Conservation (phyloP, 495 filamentous ascomycete species). For the Articulospora tetracladia region DNA sequence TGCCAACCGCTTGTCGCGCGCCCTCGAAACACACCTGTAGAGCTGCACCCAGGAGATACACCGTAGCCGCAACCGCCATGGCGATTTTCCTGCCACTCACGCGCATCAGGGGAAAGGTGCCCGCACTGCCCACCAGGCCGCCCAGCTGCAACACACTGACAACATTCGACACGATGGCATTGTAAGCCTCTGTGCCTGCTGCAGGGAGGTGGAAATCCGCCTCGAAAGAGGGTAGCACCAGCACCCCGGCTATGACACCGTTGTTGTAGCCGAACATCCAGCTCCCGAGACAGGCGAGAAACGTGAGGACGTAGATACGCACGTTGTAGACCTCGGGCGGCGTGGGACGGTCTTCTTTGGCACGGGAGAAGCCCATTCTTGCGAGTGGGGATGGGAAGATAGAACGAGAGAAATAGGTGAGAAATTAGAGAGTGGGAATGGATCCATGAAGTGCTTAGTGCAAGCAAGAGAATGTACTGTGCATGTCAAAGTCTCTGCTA, state of each 20-base stretch:
- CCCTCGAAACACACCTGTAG: slow-evolving; percentile 14
- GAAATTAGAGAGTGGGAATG: no score
- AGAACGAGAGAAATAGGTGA: not conserved
- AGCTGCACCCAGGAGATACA: slow-evolving; percentile 13
- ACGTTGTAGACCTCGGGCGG: slow-evolving; percentile 15
- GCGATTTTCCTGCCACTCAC: slow-evolving; percentile 9
- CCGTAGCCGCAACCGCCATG: slow-evolving; percentile 2
- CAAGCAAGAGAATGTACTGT: no score
- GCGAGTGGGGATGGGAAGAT: not conserved
- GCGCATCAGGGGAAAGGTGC: slow-evolving; percentile 1
- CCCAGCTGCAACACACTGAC: slow-evolving; percentile 19
- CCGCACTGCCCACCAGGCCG: slow-evolving; percentile 11
- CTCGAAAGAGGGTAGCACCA: slow-evolving; percentile 15
- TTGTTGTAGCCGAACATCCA: slow-evolving; percentile 25
- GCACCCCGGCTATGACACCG: slow-evolving; percentile 9
- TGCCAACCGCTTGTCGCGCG: not conserved
- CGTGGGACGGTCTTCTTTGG: slow-evolving; percentile 13
- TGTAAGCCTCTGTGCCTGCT: slow-evolving; percentile 3
- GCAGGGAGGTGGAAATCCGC: slow-evolving; percentile 10
- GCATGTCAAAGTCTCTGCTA: no score
- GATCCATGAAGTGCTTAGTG: no score
- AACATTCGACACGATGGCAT: slow-evolving; percentile 11
- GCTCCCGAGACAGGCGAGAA: slow-evolving; percentile 17
- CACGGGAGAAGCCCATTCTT: slow-evolving; percentile 16
- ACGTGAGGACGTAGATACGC: slow-evolving; percentile 12